Conservation (phyloP, 805 yeast genomes). For the Pichia manshurica region DNA sequence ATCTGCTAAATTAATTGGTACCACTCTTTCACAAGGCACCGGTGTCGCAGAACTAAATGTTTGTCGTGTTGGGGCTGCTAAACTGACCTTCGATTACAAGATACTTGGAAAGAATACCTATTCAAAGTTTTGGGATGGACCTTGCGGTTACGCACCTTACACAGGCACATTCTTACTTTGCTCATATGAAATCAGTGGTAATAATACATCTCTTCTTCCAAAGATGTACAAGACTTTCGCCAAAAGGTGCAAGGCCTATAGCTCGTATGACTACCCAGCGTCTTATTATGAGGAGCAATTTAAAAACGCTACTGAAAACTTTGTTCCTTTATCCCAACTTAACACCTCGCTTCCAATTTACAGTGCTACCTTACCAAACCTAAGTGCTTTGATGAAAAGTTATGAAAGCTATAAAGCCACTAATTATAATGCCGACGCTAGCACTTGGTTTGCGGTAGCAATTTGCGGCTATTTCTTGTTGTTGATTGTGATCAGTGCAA, state of each 20-base stretch:
- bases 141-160: conserved; percentile 18
- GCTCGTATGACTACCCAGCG: conserved; percentile 13
- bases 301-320: conserved; percentile 23
- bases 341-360: background rate
- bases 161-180: conserved; percentile 16
- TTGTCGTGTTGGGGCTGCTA: conserved; percentile 8
- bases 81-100: conserved; percentile 10
- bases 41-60: conserved; percentile 14
- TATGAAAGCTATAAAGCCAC: too few relatives aligned
- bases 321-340: background rate
- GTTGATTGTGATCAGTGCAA: conserved; percentile 33
- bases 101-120: background rate
- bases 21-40: background rate
- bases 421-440: conserved; percentile 7
- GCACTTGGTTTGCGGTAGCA: conserved; percentile 29
- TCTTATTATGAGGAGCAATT: conserved; percentile 20
- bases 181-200: conserved; percentile 14
- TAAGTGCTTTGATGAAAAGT: background rate
- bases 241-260: background rate
- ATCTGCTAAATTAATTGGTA: background rate
- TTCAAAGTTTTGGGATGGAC: background rate
- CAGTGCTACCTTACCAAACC: background rate
- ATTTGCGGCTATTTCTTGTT: conserved; percentile 35
- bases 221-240: background rate
- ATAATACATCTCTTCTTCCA: background rate